Percentiles rank a stretch among this genome's conserved stretches.
These are phyloP conservation scores for Coriaria nepalensis DNA, from an alignment of 306 rosid genomes.

Conservation along the genomic window DNA sequence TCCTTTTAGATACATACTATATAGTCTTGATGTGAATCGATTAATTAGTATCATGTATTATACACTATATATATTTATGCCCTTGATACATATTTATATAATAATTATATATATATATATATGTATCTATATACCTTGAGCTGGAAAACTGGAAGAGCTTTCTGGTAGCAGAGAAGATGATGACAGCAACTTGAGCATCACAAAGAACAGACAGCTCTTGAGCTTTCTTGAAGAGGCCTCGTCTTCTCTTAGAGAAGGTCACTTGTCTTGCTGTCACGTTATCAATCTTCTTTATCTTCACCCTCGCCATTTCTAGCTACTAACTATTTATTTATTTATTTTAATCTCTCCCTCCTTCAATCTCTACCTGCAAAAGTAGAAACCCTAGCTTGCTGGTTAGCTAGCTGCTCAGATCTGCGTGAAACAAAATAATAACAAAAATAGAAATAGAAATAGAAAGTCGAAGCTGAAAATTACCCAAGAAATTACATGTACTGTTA, in stretches of 20 bases:
- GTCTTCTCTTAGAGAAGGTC: conserved; percentile 34
- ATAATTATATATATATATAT: too few relatives aligned
- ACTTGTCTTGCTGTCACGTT: conserved; percentile 34
- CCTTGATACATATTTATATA: too few relatives aligned
- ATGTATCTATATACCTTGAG: conserved; percentile 16
- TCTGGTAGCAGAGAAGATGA: conserved; percentile 31
- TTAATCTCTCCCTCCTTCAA: neutral
- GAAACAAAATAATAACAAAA: neutral
- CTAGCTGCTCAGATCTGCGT: too few relatives aligned
- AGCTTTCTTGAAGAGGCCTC: conserved; percentile 35
- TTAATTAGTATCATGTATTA: too few relatives aligned
- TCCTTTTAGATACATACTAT: too few relatives aligned
- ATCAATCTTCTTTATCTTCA: conserved; percentile 30
- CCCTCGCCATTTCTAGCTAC: conserved; percentile 23
- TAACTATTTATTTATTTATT: too few relatives aligned
- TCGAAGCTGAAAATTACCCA: too few relatives aligned
- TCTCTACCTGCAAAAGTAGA: neutral
- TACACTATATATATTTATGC: too few relatives aligned
- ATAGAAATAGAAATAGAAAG: too few relatives aligned
- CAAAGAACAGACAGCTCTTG: conserved; percentile 35
- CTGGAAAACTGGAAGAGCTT: conserved; percentile 27
- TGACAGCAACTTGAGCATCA: conserved; percentile 27
- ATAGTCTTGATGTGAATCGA: too few relatives aligned
- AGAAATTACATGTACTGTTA: too few relatives aligned
- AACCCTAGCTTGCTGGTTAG: too few relatives aligned